Conservation (phyloP, 2,329 filamentous ascomycete species). For the Laburnicola sp. region DNA sequence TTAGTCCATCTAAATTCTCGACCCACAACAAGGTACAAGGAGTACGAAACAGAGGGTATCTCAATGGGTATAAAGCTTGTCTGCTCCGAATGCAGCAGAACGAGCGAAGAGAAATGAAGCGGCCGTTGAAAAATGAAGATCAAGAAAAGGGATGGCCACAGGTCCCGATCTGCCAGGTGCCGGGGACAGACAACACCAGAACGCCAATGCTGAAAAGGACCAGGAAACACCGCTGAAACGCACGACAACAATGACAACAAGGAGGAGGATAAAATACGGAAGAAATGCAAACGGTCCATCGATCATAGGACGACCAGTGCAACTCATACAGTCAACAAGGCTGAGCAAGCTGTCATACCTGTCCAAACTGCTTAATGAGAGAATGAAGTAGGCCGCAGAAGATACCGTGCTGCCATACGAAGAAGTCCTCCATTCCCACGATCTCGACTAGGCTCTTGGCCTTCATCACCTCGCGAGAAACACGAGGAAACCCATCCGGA, state of each 20-base stretch:
- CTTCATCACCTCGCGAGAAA: constrained; percentile 55
- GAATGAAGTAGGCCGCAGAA: constrained; percentile 50
- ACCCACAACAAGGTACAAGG: not conserved
- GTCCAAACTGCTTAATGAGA: constrained; percentile 46
- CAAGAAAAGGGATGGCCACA: not conserved
- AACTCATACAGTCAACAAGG: not conserved
- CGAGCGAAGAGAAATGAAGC: constrained; percentile 7
- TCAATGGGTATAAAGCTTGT: constrained; percentile 14
- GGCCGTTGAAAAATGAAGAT: constrained; percentile 5
- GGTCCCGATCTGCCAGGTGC: not conserved
- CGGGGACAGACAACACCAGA: constrained; percentile 18
- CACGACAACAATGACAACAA: constrained; percentile 19
- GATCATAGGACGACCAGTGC: not conserved
- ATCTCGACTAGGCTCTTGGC: constrained; percentile 62
- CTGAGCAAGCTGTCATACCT: constrained; percentile 1
- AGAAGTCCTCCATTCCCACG: constrained; percentile 61
- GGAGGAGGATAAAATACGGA: constrained; percentile 17
- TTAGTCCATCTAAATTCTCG: not conserved
- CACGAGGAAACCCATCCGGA: constrained; percentile 58
- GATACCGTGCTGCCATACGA: constrained; percentile 59
- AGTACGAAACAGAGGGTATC: constrained; percentile 12
- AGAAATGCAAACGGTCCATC: constrained; percentile 11
- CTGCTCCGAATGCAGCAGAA: not conserved
- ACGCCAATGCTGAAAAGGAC: constrained; percentile 15
- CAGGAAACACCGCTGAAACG: constrained; percentile 28